Evolutionary conservation across 2,329 filamentous ascomycete species (phyloP), one percentile per base, ranked within the genome.

Genomic region (Penicillium vulpinum): DNA sequence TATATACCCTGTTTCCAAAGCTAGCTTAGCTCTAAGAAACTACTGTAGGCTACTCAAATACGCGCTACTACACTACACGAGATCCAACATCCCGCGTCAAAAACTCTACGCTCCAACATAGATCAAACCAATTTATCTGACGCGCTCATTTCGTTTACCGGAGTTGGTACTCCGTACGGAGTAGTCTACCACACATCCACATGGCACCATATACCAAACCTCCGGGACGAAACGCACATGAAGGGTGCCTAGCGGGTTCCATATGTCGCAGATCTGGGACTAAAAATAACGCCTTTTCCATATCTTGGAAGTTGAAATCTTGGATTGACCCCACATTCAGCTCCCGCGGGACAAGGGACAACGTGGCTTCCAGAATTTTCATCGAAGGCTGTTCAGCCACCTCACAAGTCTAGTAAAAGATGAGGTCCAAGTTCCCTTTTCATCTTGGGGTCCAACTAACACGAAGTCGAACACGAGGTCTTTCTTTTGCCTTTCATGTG

Each of bases 361-460:
- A 60, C 57, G 52, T 65, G 62, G 62, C 62, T 71, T 73, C 69
- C 64, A 68, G 69, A 71, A 70, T 62, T 51, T 63, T 68, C 62
- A 60, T 66, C 65, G 59, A 62, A 68, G 48, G 35, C 39, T 18
- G 21, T 43, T 45, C 51, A 36, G 28, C 35, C 46, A 45, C 50
- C 43, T 55, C n/a, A n/a, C n/a, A n/a, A n/a, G n/a, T n/a, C n/a
- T n/a, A n/a, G 40, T 33, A 28, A n/a, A 31, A 18, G 22, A 22
- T 4, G n/a, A 47, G n/a, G 31, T 24, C 21, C 21, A 38, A 44
- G 16, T 35, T 26, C 38, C 40, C 33, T 10, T n/a, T n/a, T 26
- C 13, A 29, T 15, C 9, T 8, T 2, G 18, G 9, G 13, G 21
- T 36, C 16, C 6, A 51, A 11, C 24, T n/a, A 26, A 31, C 21